Conservation (phyloP, 495 filamentous ascomycete genomes). For the Aspergillus campestris region DNA sequence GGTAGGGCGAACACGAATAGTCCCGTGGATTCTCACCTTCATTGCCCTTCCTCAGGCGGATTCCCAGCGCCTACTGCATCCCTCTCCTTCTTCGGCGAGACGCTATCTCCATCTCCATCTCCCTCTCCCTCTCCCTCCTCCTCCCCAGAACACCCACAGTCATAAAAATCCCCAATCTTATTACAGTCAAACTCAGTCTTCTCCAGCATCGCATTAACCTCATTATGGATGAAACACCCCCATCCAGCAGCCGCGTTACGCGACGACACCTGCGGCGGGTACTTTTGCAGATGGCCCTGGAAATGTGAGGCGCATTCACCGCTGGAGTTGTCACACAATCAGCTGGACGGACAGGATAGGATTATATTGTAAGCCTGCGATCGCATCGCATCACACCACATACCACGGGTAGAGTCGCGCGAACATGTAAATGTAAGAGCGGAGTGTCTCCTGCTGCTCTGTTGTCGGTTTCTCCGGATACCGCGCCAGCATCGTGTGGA, state of each 20-base stretch:
- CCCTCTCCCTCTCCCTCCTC: slow-evolving; percentile 24
- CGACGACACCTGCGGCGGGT: slow-evolving; percentile 83
- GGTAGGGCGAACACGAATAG: too few species aligned
- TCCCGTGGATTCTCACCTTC: too few species aligned
- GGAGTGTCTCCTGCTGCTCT: slow-evolving; percentile 77
- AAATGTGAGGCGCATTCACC: slow-evolving; percentile 94
- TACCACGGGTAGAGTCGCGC: slow-evolving; percentile 84
- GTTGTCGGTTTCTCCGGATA: slow-evolving; percentile 79
- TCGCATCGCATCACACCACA: not conserved
- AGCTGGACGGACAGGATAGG: slow-evolving; percentile 1
- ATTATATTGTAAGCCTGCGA: not conserved
- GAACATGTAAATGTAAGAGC: slow-evolving; percentile 82
- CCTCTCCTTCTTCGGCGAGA: not conserved
- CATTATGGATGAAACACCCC: slow-evolving; percentile 92
- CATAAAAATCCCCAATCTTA: slow-evolving; percentile 85
- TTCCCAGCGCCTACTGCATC: not conserved
- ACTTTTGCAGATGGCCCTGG: slow-evolving; percentile 68
- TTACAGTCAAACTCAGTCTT: slow-evolving; percentile 84
- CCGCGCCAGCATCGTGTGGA: slow-evolving; percentile 92
- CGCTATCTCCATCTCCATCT: slow-evolving; percentile 3
- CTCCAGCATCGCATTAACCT: slow-evolving; percentile 78
- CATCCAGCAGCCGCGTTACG: slow-evolving; percentile 79
- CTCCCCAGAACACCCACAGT: slow-evolving; percentile 89
- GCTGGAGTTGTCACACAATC: slow-evolving; percentile 29
- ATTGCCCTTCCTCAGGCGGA: slow-evolving; percentile 1